Conservation (phyloP, 2,329 filamentous ascomycete species). For the Fusarium sp. region DNA sequence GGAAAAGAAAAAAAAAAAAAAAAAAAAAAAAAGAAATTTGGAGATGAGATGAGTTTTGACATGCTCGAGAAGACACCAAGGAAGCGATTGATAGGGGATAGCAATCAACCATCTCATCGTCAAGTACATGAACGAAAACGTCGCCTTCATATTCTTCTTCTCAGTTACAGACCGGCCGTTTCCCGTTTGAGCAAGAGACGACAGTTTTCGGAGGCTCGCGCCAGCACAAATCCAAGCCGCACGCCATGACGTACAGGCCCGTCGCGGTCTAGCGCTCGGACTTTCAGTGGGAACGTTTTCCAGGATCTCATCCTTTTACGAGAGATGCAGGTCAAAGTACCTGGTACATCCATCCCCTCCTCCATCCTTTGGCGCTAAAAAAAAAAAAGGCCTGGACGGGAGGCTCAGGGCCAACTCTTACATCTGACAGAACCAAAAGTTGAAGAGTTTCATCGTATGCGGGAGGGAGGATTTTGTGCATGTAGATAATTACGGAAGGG, state of each 20-base stretch:
- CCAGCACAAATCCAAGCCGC: conserved; percentile 30
- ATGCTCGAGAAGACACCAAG: neutral
- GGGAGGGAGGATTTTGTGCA: neutral
- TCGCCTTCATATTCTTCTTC: neutral
- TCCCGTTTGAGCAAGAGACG: conserved; percentile 14
- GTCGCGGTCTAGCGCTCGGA: conserved; percentile 18
- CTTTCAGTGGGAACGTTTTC: conserved; percentile 21
- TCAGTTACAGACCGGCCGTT: conserved; percentile 5
- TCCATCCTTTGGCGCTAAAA: neutral
- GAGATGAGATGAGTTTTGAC: neutral
- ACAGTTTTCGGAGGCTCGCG: conserved; percentile 15
- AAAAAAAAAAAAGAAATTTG: neutral
- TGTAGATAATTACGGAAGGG: neutral
- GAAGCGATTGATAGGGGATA: neutral
- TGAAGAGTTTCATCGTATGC: conserved; percentile 6
- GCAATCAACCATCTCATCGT: neutral
- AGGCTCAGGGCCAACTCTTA: neutral
- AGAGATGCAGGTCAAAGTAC: conserved; percentile 32
- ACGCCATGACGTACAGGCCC: conserved; percentile 36
- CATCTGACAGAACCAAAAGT: neutral
- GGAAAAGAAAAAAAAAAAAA: neutral
- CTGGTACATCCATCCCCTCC: neutral
- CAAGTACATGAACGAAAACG: neutral
- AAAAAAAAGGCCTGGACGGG: neutral
- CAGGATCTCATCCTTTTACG: conserved; percentile 19